Evolutionary conservation across 805 yeast species (phyloP).

Genomic region (Candida glaebosa): DNA sequence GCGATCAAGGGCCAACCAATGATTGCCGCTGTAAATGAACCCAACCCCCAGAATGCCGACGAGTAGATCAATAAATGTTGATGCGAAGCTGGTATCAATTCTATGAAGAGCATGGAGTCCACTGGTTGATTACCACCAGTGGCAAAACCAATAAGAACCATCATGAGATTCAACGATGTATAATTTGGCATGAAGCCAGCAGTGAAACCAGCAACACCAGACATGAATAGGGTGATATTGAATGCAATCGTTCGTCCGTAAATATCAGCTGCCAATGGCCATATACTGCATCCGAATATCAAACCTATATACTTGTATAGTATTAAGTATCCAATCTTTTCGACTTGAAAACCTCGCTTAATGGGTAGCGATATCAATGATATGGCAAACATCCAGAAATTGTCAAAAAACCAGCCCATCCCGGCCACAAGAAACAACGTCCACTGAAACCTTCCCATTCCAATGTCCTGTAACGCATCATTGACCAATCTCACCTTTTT

Average conservation of each 20-base stretch:
- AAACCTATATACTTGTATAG: conserved; percentile 26
- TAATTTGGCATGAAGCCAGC: conserved; percentile 14
- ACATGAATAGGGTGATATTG: conserved; percentile 12
- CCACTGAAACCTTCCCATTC: conserved; percentile 31
- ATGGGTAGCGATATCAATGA: conserved; percentile 10
- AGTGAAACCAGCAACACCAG: conserved; percentile 10
- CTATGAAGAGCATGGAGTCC: conserved; percentile 13
- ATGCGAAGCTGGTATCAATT: conserved; percentile 12
- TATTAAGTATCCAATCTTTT: conserved; percentile 10
- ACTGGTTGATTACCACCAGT: conserved; percentile 16
- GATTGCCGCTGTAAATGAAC: conserved; percentile 46
- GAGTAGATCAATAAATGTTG: conserved; percentile 13
- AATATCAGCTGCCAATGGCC: conserved; percentile 14
- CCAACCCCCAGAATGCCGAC: conserved; percentile 56
- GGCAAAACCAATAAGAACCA: conserved; percentile 12
- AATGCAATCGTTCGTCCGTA: conserved; percentile 13
- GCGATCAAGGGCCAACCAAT: conserved; percentile 52
- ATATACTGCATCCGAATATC: conserved; percentile 11
- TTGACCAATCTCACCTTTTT: conserved; percentile 8
- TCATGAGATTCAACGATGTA: conserved; percentile 12
- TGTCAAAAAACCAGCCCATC: conserved; percentile 47
- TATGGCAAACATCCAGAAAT: conserved; percentile 12
- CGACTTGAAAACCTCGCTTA: conserved; percentile 7
- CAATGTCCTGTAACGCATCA: conserved; percentile 11
- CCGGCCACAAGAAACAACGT: conserved; percentile 46